Conservation (phyloP, 75 land plant species). For the Pseudotsuga menziesii region DNA sequence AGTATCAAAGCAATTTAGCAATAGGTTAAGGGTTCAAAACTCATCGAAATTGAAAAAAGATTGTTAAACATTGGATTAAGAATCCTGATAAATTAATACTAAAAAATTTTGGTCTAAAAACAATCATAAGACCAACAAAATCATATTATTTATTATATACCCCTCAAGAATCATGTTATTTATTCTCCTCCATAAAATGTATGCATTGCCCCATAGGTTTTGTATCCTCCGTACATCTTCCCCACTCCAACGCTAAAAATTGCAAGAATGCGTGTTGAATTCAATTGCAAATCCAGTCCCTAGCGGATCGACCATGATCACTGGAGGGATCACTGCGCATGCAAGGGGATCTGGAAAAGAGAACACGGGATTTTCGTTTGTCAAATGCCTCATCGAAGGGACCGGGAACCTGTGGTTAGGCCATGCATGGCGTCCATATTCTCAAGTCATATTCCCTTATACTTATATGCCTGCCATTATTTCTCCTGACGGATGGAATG, state of each 20-base stretch:
- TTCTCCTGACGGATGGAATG: conserved; percentile 66
- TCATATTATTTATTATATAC: no score
- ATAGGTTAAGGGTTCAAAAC: no score
- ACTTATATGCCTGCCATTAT: conserved; percentile 55
- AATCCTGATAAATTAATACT: no score
- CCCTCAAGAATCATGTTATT: no score
- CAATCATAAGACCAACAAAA: no score
- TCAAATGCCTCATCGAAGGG: conserved; percentile 51
- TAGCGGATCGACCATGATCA: conserved; percentile 8
- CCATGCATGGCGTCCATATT: conserved; percentile 71
- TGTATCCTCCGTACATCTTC: no score
- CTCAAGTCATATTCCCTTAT: conserved; percentile 53
- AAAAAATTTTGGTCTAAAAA: no score
- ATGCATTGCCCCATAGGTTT: no score
- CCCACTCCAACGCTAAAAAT: neutral
- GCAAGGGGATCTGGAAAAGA: conserved; percentile 36
- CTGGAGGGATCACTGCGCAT: conserved; percentile 71
- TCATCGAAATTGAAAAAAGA: no score
- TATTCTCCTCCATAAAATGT: no score
- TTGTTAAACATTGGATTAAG: no score
- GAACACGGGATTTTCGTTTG: conserved; percentile 61
- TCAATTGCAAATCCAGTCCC: conserved; percentile 42
- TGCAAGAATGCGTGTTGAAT: conserved; percentile 57
- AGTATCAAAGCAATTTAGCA: no score
- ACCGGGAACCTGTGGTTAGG: conserved; percentile 67